A percentile compares a stretch with the other conserved stretches of the same genome.
phyloP scores from a whole-genome alignment of 78 protist genomes.

The Dictyostelium firmibasis region DNA sequence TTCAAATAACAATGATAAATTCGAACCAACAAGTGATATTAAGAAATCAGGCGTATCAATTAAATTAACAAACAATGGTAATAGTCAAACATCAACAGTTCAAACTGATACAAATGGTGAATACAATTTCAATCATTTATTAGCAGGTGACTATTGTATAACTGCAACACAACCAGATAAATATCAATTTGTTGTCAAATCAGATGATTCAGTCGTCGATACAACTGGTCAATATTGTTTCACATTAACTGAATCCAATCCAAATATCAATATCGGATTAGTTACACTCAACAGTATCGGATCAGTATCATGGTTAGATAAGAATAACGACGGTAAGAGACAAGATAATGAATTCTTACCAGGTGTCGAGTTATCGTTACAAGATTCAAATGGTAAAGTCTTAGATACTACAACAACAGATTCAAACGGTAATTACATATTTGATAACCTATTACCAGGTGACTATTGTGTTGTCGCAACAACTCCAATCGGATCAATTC shows the following conservation, averaged over 20 bases:
- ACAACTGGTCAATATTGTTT: background rate
- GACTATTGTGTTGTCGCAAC: background rate
- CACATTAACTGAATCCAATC: background rate
- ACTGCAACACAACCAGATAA: background rate
- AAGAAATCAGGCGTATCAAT: background rate
- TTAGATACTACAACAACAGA: background rate
- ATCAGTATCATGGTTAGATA: background rate
- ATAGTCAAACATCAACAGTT: background rate
- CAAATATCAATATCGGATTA: background rate
- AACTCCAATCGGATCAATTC: background rate
- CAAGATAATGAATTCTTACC: background rate
- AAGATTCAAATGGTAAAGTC: background rate
- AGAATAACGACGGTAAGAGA: background rate
- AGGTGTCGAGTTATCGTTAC: background rate
- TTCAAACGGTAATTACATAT: background rate
- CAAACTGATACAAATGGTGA: background rate
- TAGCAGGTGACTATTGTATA: slow-evolving; percentile 38
- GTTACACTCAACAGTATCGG: background rate
- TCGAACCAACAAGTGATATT: background rate
- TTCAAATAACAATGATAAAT: background rate
- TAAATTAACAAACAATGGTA: background rate
- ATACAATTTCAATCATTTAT: background rate
- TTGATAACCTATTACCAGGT: slow-evolving; percentile 4
- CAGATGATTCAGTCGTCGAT: slow-evolving; percentile 13
- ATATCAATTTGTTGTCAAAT: background rate